Conservation (phyloP, 148 eudicot species). For the Rhododendron henanense region DNA sequence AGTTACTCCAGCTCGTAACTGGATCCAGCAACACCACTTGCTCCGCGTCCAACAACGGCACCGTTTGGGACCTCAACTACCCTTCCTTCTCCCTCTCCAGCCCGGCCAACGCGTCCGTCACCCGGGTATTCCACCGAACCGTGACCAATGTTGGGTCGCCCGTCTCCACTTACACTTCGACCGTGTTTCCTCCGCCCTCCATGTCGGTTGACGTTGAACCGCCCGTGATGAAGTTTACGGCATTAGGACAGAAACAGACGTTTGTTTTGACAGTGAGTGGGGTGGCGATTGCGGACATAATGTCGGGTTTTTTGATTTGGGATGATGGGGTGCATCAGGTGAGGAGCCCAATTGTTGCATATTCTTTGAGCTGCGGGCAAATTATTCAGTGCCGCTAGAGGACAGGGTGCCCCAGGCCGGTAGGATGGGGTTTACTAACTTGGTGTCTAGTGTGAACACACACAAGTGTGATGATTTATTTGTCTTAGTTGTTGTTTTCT, state of each 20-base stretch:
- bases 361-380: background rate
- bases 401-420: too few relatives aligned
- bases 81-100: slow-evolving; percentile 36
- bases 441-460: too few relatives aligned
- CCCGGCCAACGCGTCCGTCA: background rate
- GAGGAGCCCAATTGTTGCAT: slow-evolving; percentile 42
- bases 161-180: slow-evolving; percentile 26
- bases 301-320: slow-evolving; percentile 42
- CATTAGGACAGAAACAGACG: slow-evolving; percentile 23
- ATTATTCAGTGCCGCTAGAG: background rate
- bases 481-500: too few relatives aligned
- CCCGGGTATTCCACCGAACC: slow-evolving; percentile 27
- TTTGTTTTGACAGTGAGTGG: slow-evolving; percentile 26
- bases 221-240: slow-evolving; percentile 13
- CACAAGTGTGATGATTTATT: too few relatives aligned
- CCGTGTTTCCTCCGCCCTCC: slow-evolving; percentile 7
- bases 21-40: slow-evolving; percentile 33
- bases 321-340: slow-evolving; percentile 36
- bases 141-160: slow-evolving; percentile 49
- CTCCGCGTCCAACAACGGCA: slow-evolving; percentile 11
- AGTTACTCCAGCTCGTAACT: slow-evolving; percentile 23
- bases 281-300: background rate
- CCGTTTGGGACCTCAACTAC: slow-evolving; percentile 41
- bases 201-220: slow-evolving; percentile 27
- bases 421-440: too few relatives aligned